phyloP scores from a whole-genome alignment of 2,329 filamentous ascomycete genomes.

The Pestalotiopsis sp. region DNA sequence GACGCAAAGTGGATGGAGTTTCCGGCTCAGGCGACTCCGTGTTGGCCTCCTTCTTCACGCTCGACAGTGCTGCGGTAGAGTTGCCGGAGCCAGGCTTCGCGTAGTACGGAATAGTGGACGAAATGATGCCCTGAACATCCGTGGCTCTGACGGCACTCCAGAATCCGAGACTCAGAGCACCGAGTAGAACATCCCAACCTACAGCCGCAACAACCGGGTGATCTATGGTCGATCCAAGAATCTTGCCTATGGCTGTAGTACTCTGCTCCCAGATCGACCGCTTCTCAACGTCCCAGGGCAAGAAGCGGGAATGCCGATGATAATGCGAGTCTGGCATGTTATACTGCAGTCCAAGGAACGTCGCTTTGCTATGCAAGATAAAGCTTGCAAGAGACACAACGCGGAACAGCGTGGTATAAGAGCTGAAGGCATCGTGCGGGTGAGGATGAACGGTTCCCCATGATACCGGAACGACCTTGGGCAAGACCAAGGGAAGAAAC shows the following conservation, averaged over 20 bases:
- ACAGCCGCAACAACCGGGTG: conserved; percentile 62
- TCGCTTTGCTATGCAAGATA: conserved; percentile 48
- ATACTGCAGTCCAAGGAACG: conserved; percentile 43
- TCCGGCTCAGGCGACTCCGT: conserved; percentile 16
- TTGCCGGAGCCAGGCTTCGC: conserved; percentile 11
- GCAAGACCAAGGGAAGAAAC: conserved; percentile 48
- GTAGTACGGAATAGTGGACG: conserved; percentile 36
- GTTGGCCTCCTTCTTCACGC: conserved; percentile 19
- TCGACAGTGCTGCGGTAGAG: conserved; percentile 10
- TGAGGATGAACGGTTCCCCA: conserved; percentile 50
- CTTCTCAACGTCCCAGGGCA: conserved; percentile 49
- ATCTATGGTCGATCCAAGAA: conserved; percentile 53
- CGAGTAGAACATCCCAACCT: conserved; percentile 62
- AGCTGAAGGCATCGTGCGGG: conserved; percentile 40
- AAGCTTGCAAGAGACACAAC: conserved; percentile 46
- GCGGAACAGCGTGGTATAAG: conserved; percentile 50
- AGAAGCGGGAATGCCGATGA: conserved; percentile 50
- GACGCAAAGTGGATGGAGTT: conserved; percentile 18
- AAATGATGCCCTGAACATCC: conserved; percentile 52
- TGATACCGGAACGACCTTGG: conserved; percentile 49
- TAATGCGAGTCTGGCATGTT: conserved; percentile 51
- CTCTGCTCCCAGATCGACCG: conserved; percentile 47
- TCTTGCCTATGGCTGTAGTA: conserved; percentile 45
- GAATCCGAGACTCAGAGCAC: conserved; percentile 52
- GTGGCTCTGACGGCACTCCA: conserved; percentile 61